These are phyloP conservation scores for Venturia oleaginea DNA, from an alignment of 2,329 filamentous ascomycete species.

Conservation along the genomic window DNA sequence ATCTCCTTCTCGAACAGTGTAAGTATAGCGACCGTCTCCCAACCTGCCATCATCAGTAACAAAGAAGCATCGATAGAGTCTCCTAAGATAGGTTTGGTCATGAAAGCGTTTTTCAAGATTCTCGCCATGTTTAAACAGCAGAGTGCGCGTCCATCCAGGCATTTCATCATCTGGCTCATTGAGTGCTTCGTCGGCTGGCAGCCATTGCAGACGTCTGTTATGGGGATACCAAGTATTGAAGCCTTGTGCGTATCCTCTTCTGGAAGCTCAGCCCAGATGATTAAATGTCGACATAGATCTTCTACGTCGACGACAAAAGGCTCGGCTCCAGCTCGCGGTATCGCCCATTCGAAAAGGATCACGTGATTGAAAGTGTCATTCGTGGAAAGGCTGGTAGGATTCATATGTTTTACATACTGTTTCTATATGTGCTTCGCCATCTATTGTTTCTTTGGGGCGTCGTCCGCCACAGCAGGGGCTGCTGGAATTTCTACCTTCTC, in stretches of 20 bases:
- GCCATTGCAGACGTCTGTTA: neutral
- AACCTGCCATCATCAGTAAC: neutral
- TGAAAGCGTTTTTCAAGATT: neutral
- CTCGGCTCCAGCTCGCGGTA: neutral
- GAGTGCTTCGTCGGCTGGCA: neutral
- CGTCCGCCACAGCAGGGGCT: constrained; percentile 19
- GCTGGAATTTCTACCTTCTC: constrained; percentile 42
- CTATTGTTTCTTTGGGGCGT: constrained; percentile 1
- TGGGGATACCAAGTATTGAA: neutral
- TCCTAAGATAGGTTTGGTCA: neutral
- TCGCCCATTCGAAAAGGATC: neutral
- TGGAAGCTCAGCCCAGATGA: neutral
- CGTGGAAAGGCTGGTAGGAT: too few species aligned
- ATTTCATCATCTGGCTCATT: neutral
- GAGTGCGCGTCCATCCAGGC: neutral
- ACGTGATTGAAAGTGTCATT: neutral
- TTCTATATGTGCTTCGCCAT: neutral
- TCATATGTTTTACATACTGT: too few species aligned
- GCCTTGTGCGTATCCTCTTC: neutral
- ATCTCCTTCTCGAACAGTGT: neutral
- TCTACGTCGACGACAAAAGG: neutral
- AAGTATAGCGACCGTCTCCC: neutral
- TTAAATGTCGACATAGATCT: neutral
- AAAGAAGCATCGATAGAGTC: neutral
- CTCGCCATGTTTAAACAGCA: neutral